Evolutionary conservation across 352 stramenopile species (phyloP).

Genomic region (Pythium scleroteichum): DNA sequence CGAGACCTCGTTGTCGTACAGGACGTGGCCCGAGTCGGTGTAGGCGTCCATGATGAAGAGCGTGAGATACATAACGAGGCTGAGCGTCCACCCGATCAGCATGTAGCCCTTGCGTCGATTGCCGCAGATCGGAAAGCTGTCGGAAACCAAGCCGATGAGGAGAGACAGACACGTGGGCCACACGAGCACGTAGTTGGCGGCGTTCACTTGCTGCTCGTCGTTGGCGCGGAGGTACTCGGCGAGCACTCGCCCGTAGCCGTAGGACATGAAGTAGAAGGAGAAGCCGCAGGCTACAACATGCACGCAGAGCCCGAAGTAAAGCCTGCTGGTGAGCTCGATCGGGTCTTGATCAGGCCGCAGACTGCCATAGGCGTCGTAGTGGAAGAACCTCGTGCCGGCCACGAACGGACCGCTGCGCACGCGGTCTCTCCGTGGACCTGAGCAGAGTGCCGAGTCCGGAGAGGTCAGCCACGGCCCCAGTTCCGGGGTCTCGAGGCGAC

Average conservation of each 20-base stretch:
- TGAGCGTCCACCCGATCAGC: conserved; percentile 45
- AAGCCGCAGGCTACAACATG: conserved; percentile 23
- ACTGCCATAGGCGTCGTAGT: conserved; percentile 34
- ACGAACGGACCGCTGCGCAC: conserved; percentile 19
- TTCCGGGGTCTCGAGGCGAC: not conserved
- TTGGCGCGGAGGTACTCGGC: conserved; percentile 24
- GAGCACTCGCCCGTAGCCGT: conserved; percentile 24
- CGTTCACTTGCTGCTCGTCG: conserved; percentile 15
- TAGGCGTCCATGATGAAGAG: conserved; percentile 21
- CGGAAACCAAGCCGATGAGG: conserved; percentile 64
- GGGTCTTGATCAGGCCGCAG: conserved; percentile 18
- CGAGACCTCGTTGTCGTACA: not conserved
- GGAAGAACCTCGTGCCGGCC: conserved; percentile 32
- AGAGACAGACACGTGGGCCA: conserved; percentile 67
- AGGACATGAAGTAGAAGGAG: conserved; percentile 25
- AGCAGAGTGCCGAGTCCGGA: not conserved
- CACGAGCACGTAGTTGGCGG: conserved; percentile 35
- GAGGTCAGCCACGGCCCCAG: not conserved
- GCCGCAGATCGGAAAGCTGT: conserved; percentile 62
- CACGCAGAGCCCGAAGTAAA: conserved; percentile 27
- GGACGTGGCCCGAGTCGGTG: conserved; percentile 10
- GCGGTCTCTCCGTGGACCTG: conserved; percentile 1
- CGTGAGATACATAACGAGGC: conserved; percentile 19
- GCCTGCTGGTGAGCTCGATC: conserved; percentile 18
- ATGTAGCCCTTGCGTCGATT: conserved; percentile 84